These are phyloP conservation scores for Celoporthe dispersa DNA, from an alignment of 2,329 filamentous ascomycete genomes.

Conservation along the genomic window DNA sequence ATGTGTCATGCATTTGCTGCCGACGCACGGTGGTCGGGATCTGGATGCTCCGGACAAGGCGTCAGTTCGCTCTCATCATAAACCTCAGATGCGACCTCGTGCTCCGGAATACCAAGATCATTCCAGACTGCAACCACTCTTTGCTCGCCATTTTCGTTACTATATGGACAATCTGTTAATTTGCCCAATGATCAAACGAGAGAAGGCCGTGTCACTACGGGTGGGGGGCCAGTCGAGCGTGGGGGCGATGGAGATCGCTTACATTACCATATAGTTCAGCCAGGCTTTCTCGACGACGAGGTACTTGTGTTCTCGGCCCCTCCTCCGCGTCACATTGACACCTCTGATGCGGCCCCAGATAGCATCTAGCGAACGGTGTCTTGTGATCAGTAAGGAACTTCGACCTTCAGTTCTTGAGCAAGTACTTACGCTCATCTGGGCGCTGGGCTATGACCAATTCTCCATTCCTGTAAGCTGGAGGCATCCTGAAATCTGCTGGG, in stretches of 20 bases:
- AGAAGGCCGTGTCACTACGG: background rate
- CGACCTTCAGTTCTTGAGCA: background rate
- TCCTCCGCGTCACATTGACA: background rate
- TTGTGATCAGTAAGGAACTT: background rate
- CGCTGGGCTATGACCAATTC: background rate
- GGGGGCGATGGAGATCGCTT: background rate
- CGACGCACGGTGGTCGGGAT: background rate
- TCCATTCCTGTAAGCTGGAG: background rate
- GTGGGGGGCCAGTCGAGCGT: too few relatives aligned
- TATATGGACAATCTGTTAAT: background rate
- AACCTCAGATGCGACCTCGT: background rate
- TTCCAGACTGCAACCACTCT: background rate
- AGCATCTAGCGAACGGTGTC: background rate
- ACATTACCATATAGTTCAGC: background rate
- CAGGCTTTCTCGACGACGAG: background rate
- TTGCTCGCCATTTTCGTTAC: background rate
- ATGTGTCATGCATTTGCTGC: background rate
- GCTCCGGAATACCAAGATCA: background rate
- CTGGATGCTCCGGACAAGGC: background rate
- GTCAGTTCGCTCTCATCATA: background rate
- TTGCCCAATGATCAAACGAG: background rate
- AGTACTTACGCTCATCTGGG: background rate
- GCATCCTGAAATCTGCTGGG: background rate
- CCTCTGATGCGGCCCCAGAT: conserved; percentile 10
- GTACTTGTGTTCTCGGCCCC: background rate